phyloP scores from a whole-genome alignment of 441 rosid species.

The Adansonia gregorii region DNA sequence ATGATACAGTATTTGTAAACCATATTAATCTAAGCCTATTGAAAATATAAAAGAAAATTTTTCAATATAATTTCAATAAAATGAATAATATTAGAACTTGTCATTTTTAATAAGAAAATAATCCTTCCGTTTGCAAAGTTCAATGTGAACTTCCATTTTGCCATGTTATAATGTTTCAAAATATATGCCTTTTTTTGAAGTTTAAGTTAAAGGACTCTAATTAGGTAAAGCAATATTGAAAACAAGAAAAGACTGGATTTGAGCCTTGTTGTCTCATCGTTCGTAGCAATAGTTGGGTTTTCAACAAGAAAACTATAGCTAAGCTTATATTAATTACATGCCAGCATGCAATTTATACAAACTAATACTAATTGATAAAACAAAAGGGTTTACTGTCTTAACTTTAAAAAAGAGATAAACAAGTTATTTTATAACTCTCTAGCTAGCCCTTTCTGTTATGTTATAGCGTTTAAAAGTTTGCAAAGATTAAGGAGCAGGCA shows the following conservation, averaged over 20 bases:
- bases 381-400: not conserved
- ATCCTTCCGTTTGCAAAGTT: not conserved
- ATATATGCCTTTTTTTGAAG: not conserved
- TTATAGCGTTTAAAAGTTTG: not conserved
- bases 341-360: not conserved
- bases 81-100: too few species aligned
- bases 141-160: not conserved
- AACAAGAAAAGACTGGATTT: conserved; percentile 5
- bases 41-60: too few species aligned
- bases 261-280: conserved; percentile 14
- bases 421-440: not conserved
- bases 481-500: conserved; percentile 3
- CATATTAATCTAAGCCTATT: too few species aligned
- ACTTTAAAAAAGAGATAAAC: conserved; percentile 4
- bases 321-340: not conserved
- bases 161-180: not conserved
- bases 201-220: not conserved
- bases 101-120: too few species aligned
- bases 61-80: too few species aligned
- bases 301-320: conserved; percentile 7
- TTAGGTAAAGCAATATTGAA: not conserved
- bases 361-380: not conserved
- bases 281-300: not conserved
- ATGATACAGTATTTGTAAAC: too few species aligned
- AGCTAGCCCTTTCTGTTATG: not conserved